Evolutionary conservation across 148 eudicot genomes (phyloP).

Genomic region (Cornus suecica): DNA sequence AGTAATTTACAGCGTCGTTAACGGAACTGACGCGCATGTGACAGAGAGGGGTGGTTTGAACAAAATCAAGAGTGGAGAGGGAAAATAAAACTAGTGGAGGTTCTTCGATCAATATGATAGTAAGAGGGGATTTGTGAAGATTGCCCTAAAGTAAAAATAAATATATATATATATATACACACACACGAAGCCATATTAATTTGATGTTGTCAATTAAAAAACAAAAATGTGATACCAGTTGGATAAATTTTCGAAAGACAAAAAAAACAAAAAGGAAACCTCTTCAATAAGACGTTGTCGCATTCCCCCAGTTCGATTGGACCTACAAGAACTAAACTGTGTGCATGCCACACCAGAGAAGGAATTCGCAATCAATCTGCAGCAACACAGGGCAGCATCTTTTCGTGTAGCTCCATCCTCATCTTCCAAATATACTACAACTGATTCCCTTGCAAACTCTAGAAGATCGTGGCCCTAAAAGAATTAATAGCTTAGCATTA

Average conservation of each 20-base stretch:
- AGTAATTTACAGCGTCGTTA: too few relatives aligned
- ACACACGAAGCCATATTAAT: background rate
- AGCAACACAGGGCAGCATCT: conserved; percentile 96
- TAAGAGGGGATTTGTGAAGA: too few relatives aligned
- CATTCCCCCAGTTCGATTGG: conserved; percentile 77
- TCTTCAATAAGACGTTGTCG: conserved; percentile 81
- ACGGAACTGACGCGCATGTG: too few relatives aligned
- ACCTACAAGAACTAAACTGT: conserved; percentile 63
- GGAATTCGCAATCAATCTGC: conserved; percentile 74
- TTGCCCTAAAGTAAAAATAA: background rate
- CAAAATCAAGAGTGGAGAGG: too few relatives aligned
- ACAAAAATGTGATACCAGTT: background rate
- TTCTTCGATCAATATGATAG: too few relatives aligned
- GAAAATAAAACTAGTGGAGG: too few relatives aligned
- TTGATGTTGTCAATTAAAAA: background rate
- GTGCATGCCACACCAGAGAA: conserved; percentile 46
- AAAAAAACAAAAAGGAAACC: conserved; percentile 46
- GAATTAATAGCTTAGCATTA: conserved; percentile 12
- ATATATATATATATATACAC: too few relatives aligned
- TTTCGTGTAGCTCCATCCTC: conserved; percentile 82
- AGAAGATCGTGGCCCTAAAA: conserved; percentile 92
- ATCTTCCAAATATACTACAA: conserved; percentile 76
- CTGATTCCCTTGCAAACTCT: conserved; percentile 81
- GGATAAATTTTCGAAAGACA: background rate
- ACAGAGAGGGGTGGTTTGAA: too few relatives aligned